Base-by-base conservation (phyloP, 1,139 yeast species). In the Ogataea hybrid region DNA sequence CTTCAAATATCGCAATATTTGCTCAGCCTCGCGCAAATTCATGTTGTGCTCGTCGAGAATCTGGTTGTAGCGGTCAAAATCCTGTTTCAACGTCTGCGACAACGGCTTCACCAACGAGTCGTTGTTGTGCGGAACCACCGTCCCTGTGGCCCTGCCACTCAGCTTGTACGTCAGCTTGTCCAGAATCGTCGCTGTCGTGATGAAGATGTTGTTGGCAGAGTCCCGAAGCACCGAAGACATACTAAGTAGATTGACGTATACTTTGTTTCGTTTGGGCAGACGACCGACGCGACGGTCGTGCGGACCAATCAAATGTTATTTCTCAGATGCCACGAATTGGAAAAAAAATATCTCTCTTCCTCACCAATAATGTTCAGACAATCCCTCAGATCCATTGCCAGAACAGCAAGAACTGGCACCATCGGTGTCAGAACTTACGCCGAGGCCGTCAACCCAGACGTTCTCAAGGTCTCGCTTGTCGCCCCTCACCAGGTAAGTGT, bases 391-490 rank as follows among this genome's bases (percentile, higher is more conserved):
- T 73, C 82, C 64, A 75, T 78, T 58, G 64, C 71, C 54, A 61
- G 63, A 56, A 72, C 81, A 52, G 67, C 77, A 54, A 61, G 63
- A 56, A 72, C 81, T 51, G 79, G 81, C 31, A 38, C 25, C 29
- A 9, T 17, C 54, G 82, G 78, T 67, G 56, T 55, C 40, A 85
- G 96, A 81, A 75, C 84, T 49, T 87, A 88, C 62, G 97, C 97
- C 59, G 95, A 92, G 63, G 58, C 54, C 25, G 83, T 81, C 45
- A 75, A 84, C 50, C 71, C 86, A 53, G 95, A 85, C 63, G 84
- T 83, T 57, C 77, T 92, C 69, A 86, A 82, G 68, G 78, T 94
- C 62, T 86, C 96, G 42, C 80, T 92, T 64, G 94, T 97, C 48
- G 79, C 92, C 60, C 97, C 97, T 52, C 89, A 84, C 68, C 81